Base-by-base conservation (phyloP, 768 basidiomycete genomes). In the Mrakia gelida region DNA sequence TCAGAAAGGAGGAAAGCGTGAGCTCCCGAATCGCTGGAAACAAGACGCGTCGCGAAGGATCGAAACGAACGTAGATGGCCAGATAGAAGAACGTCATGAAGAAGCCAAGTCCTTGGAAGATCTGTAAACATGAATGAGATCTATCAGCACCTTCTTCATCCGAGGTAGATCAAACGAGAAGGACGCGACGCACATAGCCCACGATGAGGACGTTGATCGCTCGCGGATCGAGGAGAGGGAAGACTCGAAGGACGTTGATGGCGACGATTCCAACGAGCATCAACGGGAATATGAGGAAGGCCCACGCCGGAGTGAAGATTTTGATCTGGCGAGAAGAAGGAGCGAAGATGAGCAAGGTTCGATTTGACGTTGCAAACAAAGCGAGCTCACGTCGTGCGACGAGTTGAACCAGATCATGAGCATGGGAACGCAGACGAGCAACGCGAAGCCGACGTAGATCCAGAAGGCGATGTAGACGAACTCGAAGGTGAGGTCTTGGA, bases 201-300 rank as follows among this genome's bases (percentile, higher is more conserved):
- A 73, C 72, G 10, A 54, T 6, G 9, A 73, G 72, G 43, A 73
- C 43, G 54, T 54, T 73, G 30, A 73, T 73, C 15, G 72, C 52
- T 59, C 72, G n/a, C 26, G 72, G 21, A n/a, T 73, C 72, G 9
- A 32, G 2, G 34, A 62, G 38, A 56, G 72, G 72, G 54, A 73
- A 59, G 7, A 73, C 72, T 32, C 72, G 32, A 13, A 73, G 43
- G 5, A 62, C 72, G 54, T 73, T 73, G 54, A 54, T 56, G 18
- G 72, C 72, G 9, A 73, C 72, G 54, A 73, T 73, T 4, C 72
- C 72, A 2, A 73, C 72, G 28, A 73, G 54, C 72, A 73, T 73
- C 15, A 54, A 21, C 3, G 72, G 72, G 34, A 73, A 73, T 6
- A 73, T 28, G 54, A 73, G 59, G 72, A 73, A 73, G 4, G 72